Conservation (phyloP, 768 basidiomycete genomes). For the Lyophyllum atratum region DNA sequence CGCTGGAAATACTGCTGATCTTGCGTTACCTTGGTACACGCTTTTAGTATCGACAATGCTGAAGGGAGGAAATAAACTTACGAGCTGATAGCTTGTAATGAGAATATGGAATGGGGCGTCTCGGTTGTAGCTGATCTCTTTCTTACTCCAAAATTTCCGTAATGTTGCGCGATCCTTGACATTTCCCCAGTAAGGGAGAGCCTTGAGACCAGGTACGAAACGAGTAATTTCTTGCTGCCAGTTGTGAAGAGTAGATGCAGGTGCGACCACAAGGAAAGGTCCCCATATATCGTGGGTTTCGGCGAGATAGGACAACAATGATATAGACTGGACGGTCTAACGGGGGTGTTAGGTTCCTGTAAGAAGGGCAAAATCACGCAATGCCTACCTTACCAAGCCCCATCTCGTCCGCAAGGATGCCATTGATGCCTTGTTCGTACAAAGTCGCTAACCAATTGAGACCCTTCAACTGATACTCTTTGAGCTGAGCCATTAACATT, state of each 20-base stretch:
- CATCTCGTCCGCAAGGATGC: constrained; percentile 99
- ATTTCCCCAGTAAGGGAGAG: constrained; percentile 97
- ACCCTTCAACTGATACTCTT: constrained; percentile 98
- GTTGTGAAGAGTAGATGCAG: constrained; percentile 95
- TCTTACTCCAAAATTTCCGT: constrained; percentile 97
- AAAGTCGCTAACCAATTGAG: constrained; percentile 97
- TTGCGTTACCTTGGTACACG: constrained; percentile 72
- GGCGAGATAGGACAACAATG: constrained; percentile 91
- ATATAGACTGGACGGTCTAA: constrained; percentile 97
- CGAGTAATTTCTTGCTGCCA: constrained; percentile 99
- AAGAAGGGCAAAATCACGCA: constrained; percentile 1
- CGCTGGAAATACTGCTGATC: constrained; percentile 98
- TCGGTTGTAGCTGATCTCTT: constrained; percentile 92
- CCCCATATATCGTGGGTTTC: constrained; percentile 99
- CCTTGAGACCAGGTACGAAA: constrained; percentile 92
- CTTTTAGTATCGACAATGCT: not conserved
- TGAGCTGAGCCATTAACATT: constrained; percentile 95
- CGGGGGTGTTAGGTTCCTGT: constrained; percentile 1
- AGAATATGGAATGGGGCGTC: constrained; percentile 97
- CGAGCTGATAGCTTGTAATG: constrained; percentile 96
- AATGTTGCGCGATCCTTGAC: constrained; percentile 94
- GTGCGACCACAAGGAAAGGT: constrained; percentile 97
- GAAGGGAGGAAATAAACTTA: constrained; percentile 32
- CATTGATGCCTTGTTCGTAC: constrained; percentile 99
- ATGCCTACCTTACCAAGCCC: constrained; percentile 78